phyloP scores from a whole-genome alignment of 1,284 basidiomycete genomes.

The Ustilago nuda region DNA sequence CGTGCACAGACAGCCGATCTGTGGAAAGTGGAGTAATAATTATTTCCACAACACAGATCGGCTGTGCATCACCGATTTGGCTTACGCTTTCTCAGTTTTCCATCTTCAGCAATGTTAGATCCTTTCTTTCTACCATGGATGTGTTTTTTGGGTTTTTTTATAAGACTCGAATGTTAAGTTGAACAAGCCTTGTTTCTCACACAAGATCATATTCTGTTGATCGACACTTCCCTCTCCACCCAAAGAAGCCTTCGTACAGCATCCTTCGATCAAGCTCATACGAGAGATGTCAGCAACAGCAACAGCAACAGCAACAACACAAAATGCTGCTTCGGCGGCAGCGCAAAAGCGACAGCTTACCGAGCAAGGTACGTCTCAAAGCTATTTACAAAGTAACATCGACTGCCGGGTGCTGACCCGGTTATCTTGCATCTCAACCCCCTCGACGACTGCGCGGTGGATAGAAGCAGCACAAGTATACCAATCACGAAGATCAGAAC shows the following conservation, averaged over 20 bases:
- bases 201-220: not conserved
- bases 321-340: constrained; percentile 21
- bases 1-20: not conserved
- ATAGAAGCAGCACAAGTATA: constrained; percentile 58
- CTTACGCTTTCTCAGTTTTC: not conserved
- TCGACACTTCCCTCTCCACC: constrained; percentile 18
- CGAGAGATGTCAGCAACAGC: constrained; percentile 27
- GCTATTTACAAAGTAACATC: not conserved
- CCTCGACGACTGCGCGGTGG: not conserved
- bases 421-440: not conserved
- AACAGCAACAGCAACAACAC: constrained; percentile 2
- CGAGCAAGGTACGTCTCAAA: constrained; percentile 35
- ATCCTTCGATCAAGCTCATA: not conserved
- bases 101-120: not conserved
- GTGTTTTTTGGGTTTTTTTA: not conserved
- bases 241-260: not conserved
- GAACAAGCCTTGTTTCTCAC: not conserved
- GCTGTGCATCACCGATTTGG: not conserved
- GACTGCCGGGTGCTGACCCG: not conserved
- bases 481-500: constrained; percentile 58
- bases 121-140: not conserved
- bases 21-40: constrained; percentile 6
- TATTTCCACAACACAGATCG: not conserved
- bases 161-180: constrained; percentile 1
- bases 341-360: constrained; percentile 41